Base-by-base conservation (phyloP, 495 filamentous ascomycete genomes). In the Trichoderma gamsii region DNA sequence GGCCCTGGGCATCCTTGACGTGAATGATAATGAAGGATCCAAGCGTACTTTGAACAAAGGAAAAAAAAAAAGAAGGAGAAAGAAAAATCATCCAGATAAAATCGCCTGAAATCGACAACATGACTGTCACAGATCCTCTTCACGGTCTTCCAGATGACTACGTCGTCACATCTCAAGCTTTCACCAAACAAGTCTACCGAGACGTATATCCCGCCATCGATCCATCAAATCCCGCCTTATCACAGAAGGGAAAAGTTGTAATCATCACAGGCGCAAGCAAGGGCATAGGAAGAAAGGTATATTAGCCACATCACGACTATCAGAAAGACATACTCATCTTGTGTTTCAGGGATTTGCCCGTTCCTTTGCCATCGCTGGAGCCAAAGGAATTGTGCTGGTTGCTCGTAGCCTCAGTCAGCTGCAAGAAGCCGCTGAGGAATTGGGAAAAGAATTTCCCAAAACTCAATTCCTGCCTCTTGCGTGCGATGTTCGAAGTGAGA, bases 141-240 rank as follows among this genome's bases (percentile, higher is more conserved):
- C n/a, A 59, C 4, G 51, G 51, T 21, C n/a, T 59, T 59, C 51
- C 51, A 3, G 51, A 59, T 25, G 51, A 59, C n/a, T 59, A 59
- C 12, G 51, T 59, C n/a, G 21, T 59, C 21, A 59, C 18, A 3
- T 59, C 51, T 8, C 51, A 59, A 21, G 51, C 51, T 1, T 61
- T 61, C 27, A 61, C 56, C 25, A 61, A 61, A 21, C 8, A 61
- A 32, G 13, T 32, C 23, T 61, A 61, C 56, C 56, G 56, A 15
- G 27, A 61, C 27, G 25, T 61, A 15, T 61, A 61, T 32, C 56
- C 56, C 0, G 27, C 23, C 11, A 61, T 61, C 4, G 56, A 61
- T 7, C 56, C 56, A 18, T 29, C 56, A 1, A 29, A 29, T 13
- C 6, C 56, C 12, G 23, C 56, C 56, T 9, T 61, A 7, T 61